Percentiles rank a stretch among this genome's conserved stretches.
These are phyloP conservation scores for Sporothrix curviconia DNA, from an alignment of 2,329 filamentous ascomycete species.

Conservation along the genomic window DNA sequence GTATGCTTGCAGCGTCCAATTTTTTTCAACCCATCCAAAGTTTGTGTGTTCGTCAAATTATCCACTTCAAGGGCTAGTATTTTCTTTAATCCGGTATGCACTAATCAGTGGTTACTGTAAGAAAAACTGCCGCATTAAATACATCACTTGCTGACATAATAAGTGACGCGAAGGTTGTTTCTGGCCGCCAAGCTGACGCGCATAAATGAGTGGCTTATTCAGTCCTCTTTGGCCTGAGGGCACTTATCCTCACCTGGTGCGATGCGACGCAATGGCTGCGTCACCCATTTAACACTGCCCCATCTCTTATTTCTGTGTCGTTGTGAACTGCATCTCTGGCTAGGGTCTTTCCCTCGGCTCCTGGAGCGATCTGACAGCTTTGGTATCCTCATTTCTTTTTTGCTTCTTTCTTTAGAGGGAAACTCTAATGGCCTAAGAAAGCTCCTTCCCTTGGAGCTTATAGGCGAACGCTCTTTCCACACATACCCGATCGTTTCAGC, in stretches of 20 bases:
- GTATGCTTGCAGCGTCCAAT: background rate
- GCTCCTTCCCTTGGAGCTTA: background rate
- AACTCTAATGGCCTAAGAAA: slow-evolving; percentile 7
- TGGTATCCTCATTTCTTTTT: background rate
- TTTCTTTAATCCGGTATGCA: slow-evolving; percentile 14
- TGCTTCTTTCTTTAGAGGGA: background rate
- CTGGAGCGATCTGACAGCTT: background rate
- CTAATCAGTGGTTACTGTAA: background rate
- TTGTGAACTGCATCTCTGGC: no score
- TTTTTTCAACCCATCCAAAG: slow-evolving; percentile 22
- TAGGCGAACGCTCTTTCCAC: background rate
- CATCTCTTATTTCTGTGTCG: no score
- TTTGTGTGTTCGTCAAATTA: slow-evolving; percentile 34
- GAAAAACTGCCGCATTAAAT: background rate
- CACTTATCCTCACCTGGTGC: background rate
- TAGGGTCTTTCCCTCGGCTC: no score
- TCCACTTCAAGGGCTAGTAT: slow-evolving; percentile 20
- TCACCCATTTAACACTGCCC: slow-evolving; percentile 2
- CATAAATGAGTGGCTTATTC: background rate
- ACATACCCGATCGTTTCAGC: background rate
- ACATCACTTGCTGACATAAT: background rate
- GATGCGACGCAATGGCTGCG: slow-evolving; percentile 1
- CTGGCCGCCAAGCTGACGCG: background rate
- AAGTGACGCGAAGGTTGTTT: background rate
- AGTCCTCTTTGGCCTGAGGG: background rate